Base-by-base conservation (phyloP, 2,329 filamentous ascomycete species). In the Coniochaeta hoffmannii region DNA sequence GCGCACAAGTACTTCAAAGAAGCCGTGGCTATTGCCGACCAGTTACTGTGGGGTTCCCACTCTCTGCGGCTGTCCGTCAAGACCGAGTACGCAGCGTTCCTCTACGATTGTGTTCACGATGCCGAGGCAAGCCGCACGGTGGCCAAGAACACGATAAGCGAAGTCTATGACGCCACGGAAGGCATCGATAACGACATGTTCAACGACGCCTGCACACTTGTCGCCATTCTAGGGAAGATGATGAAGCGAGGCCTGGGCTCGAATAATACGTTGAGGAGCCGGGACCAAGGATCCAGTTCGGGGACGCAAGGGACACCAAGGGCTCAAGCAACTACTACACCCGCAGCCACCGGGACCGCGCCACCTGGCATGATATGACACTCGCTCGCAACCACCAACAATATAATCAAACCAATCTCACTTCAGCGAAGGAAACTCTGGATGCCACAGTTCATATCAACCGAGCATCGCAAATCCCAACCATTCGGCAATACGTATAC, bases 171-270 rank as follows among this genome's bases (percentile, higher is more conserved):
- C 56, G 90, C 91, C 1, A 85, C 88, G 54, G 92, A 97, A 69
- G 90, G 89, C 19, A 93, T 97, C 84, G 90, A 95, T 57, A 92
- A 97, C 65, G 90, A 95, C 62, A 95, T 94, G 76, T 99, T 97
- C 67, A 84, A 88, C 61, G 94, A 97, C 69, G 90, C 92, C 0
- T 91, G 90, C 56, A 88, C 93, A 64, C 79, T 97, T 12, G 92
- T 97, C 9, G 87, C 88, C 1, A 86, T 94, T 0, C 71, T 97
- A 1, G 90, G 90, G 7, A 89, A 87, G 65, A 94, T 97, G 86
- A 90, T 92, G 80, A 92, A 88, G 71, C 82, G 90, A 52, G 87
- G 87, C 1, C 68, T 84, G 3, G 73, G 71, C 2, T 62, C 63
- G 9, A 71, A 62, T 57, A 69, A 69, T 26, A 69, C 69, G 4